A percentile compares a stretch with the other conserved stretches of the same genome.
Evolutionary conservation across 352 stramenopile species (phyloP).

Genomic region (Phytophthora pistaciae): DNA sequence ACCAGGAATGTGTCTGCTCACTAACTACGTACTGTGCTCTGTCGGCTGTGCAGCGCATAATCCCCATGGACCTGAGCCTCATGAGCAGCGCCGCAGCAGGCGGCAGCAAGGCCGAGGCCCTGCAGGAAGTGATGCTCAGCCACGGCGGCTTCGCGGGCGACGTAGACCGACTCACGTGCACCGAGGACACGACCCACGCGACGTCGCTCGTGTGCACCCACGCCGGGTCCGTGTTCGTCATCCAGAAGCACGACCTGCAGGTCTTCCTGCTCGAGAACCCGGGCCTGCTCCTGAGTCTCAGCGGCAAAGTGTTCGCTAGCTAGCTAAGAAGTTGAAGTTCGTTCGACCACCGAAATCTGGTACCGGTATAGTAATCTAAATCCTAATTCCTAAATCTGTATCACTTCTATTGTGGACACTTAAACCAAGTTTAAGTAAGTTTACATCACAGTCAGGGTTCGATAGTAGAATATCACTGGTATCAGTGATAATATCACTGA

Average conservation of each 20-base stretch:
- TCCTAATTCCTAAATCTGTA: background rate
- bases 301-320: constrained; percentile 56
- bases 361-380: background rate
- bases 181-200: constrained; percentile 60
- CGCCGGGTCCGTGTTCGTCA: constrained; percentile 63
- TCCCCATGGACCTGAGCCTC: constrained; percentile 66
- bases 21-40: constrained; percentile 14
- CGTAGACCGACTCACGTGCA: constrained; percentile 70
- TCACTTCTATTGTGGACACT: background rate
- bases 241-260: constrained; percentile 76
- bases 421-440: no score
- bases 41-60: constrained; percentile 46
- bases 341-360: constrained; percentile 28
- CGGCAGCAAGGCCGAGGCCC: constrained; percentile 32
- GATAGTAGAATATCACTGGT: no score
- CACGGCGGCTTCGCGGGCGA: constrained; percentile 76
- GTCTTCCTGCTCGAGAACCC: constrained; percentile 80
- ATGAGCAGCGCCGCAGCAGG: constrained; percentile 19
- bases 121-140: constrained; percentile 51
- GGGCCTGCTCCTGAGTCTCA: constrained; percentile 79
- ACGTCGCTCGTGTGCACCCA: constrained; percentile 71
- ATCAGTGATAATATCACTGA: background rate
- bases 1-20: background rate
- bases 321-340: constrained; percentile 26
- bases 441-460: no score